These are phyloP conservation scores for Capronia epimyces DNA, from an alignment of 2,329 filamentous ascomycete species.

Conservation along the genomic window DNA sequence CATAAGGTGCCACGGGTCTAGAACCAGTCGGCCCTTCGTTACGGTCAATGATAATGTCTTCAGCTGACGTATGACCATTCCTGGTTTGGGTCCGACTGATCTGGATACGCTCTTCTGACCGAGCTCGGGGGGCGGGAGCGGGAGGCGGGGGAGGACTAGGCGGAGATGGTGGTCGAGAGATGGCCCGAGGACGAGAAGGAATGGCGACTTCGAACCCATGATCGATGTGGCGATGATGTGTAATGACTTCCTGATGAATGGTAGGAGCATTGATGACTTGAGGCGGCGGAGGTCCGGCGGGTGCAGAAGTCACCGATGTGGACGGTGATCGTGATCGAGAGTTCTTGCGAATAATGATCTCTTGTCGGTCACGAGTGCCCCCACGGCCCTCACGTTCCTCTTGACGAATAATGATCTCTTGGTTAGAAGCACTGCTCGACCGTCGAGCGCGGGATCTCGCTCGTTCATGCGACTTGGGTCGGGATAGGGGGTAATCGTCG, in stretches of 20 bases:
- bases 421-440: conserved; percentile 27
- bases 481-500: conserved; percentile 28
- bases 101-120: conserved; percentile 51
- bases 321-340: conserved; percentile 30
- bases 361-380: conserved; percentile 23
- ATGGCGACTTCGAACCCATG: conserved; percentile 55
- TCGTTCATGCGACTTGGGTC: conserved; percentile 28
- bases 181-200: conserved; percentile 35
- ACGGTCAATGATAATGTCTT: conserved; percentile 57
- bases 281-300: conserved; percentile 47
- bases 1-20: conserved; percentile 34
- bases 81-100: conserved; percentile 45
- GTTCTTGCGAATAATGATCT: conserved; percentile 39
- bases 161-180: conserved; percentile 37
- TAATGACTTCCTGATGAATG: conserved; percentile 83
- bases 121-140: conserved; percentile 31
- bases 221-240: conserved; percentile 79
- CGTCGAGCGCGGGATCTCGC: conserved; percentile 29
- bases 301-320: conserved; percentile 30
- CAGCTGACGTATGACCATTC: conserved; percentile 52
- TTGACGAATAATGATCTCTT: conserved; percentile 41
- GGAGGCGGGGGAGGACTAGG: conserved; percentile 34
- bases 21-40: conserved; percentile 41
- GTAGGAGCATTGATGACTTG: conserved; percentile 67
- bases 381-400: conserved; percentile 34